Evolutionary conservation across 192 early-diverging fungal genomes (phyloP).

Genomic region (Coemansia aciculifera): DNA sequence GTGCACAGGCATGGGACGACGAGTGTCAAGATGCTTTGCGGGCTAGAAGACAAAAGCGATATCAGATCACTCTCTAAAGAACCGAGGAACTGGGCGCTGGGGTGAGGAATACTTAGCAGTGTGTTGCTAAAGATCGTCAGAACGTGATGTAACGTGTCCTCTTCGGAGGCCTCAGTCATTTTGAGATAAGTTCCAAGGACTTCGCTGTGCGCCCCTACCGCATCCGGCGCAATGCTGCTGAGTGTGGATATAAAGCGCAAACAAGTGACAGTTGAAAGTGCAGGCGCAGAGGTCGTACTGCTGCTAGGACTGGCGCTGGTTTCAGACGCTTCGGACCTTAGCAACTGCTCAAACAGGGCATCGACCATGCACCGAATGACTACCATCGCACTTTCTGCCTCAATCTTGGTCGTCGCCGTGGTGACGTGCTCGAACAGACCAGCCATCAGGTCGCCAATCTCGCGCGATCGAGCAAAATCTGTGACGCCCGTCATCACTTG

Average conservation of each 20-base stretch:
- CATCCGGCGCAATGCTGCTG: slow-evolving; percentile 58
- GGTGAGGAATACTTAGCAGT: slow-evolving; percentile 48
- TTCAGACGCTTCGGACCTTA: slow-evolving; percentile 63
- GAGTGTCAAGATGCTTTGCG: slow-evolving; percentile 61
- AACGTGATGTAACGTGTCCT: slow-evolving; percentile 57
- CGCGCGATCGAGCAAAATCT: slow-evolving; percentile 21
- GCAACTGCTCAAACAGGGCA: slow-evolving; percentile 70
- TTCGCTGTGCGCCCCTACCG: slow-evolving; percentile 57
- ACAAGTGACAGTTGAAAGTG: slow-evolving; percentile 34
- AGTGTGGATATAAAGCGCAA: slow-evolving; percentile 57
- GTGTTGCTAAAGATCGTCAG: slow-evolving; percentile 58
- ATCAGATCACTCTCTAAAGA: slow-evolving; percentile 65
- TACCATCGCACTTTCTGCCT: slow-evolving; percentile 55
- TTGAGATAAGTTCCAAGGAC: slow-evolving; percentile 59
- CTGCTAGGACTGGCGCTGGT: slow-evolving; percentile 14
- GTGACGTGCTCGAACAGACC: slow-evolving; percentile 38
- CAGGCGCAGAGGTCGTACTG: background rate
- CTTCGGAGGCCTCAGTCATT: slow-evolving; percentile 45
- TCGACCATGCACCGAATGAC: slow-evolving; percentile 71
- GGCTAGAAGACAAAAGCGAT: slow-evolving; percentile 57
- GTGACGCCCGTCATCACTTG: slow-evolving; percentile 53
- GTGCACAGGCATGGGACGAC: slow-evolving; percentile 74
- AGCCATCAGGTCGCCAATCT: slow-evolving; percentile 38
- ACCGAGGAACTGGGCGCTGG: slow-evolving; percentile 57
- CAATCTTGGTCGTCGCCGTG: slow-evolving; percentile 40